A percentile compares a stretch with the other conserved stretches of the same genome.
phyloP scores from a whole-genome alignment of 2,329 filamentous ascomycete genomes.

The Chaetomium globosum region DNA sequence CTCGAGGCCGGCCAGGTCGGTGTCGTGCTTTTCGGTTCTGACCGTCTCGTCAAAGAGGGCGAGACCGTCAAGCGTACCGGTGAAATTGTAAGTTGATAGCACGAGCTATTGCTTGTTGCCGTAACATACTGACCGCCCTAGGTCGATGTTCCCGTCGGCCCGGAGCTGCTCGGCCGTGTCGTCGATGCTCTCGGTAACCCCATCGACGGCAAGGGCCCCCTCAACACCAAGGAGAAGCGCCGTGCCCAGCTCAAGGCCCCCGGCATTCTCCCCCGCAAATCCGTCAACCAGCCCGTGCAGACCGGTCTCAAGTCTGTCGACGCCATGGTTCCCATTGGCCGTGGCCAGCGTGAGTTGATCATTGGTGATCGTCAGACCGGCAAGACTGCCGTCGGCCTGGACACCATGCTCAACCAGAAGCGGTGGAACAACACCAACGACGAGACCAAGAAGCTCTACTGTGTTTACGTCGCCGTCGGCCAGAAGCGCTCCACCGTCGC shows the following conservation, averaged over 20 bases:
- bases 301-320: slow-evolving; percentile 99
- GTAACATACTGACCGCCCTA: slow-evolving; percentile 35
- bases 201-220: slow-evolving; percentile 97
- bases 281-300: slow-evolving; percentile 98
- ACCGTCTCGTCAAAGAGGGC: slow-evolving; percentile 99
- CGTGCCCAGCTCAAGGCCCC: slow-evolving; percentile 99
- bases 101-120: neutral
- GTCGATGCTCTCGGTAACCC: slow-evolving; percentile 98
- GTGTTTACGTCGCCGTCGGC: slow-evolving; percentile 97
- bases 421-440: slow-evolving; percentile 87
- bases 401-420: slow-evolving; percentile 99
- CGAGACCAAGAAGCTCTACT: slow-evolving; percentile 99
- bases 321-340: slow-evolving; percentile 99
- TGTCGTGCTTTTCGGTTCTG: slow-evolving; percentile 99
- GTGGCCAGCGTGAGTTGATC: slow-evolving; percentile 99
- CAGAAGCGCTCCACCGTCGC: slow-evolving; percentile 99
- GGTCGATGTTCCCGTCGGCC: slow-evolving; percentile 95
- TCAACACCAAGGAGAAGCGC: slow-evolving; percentile 87
- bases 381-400: slow-evolving; percentile 98
- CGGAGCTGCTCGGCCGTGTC: slow-evolving; percentile 93
- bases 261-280: slow-evolving; percentile 93
- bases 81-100: slow-evolving; percentile 79
- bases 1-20: slow-evolving; percentile 99
- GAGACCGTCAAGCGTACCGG: slow-evolving; percentile 99
- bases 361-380: slow-evolving; percentile 99